Conservation (phyloP, 495 filamentous ascomycete genomes). For the Lasiosphaeriaceae sp. region DNA sequence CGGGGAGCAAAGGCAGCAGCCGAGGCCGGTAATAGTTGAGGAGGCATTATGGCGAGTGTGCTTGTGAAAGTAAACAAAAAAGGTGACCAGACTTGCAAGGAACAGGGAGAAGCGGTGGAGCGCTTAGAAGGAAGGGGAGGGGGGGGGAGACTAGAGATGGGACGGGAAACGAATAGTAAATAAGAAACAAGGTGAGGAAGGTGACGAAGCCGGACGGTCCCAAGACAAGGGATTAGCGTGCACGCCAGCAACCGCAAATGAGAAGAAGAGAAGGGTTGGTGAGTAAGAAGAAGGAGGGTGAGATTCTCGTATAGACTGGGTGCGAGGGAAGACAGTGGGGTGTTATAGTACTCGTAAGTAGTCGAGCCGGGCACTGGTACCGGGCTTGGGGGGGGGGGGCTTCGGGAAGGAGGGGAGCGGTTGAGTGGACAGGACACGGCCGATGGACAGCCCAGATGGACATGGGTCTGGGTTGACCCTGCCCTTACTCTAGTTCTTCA, state of each 20-base stretch:
- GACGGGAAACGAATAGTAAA: constrained; percentile 54
- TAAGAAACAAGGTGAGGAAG: constrained; percentile 46
- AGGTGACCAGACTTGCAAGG: constrained; percentile 11
- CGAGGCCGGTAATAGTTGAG: constrained; percentile 87
- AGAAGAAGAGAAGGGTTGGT: constrained; percentile 48
- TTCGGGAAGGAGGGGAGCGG: not conserved
- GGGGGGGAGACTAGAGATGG: constrained; percentile 39
- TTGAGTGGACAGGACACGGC: not conserved
- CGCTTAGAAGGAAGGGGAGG: constrained; percentile 25
- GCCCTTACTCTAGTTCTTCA: no score
- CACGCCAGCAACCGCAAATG: constrained; percentile 50
- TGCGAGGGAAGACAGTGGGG: constrained; percentile 31
- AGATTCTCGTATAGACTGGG: constrained; percentile 40
- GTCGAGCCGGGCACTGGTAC: constrained; percentile 22
- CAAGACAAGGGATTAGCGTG: constrained; percentile 55
- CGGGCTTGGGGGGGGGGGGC: constrained; percentile 10
- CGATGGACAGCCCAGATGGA: constrained; percentile 6
- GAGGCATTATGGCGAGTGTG: constrained; percentile 66
- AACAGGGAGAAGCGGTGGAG: constrained; percentile 46
- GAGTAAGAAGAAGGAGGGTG: constrained; percentile 47
- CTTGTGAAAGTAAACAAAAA: constrained; percentile 8
- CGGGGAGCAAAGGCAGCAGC: constrained; percentile 95
- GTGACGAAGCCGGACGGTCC: constrained; percentile 53
- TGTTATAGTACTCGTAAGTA: constrained; percentile 30
- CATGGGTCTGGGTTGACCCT: not conserved